These are phyloP conservation scores for Puya raimondii DNA, from an alignment of 176 grass and related monocot species.

Conservation along the genomic window DNA sequence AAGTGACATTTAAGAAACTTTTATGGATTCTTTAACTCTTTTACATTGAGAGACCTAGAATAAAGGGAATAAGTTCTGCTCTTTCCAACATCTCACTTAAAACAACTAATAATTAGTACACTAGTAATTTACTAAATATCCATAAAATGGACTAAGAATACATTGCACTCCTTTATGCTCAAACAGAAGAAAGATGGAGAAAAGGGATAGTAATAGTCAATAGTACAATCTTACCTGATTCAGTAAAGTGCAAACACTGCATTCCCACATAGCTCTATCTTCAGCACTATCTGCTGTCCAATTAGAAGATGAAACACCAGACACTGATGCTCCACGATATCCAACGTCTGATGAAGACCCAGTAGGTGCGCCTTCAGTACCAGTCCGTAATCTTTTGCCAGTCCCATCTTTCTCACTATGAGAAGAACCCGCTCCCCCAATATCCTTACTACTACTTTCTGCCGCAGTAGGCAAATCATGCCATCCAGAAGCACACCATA, in stretches of 20 bases:
- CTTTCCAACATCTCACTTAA: no score
- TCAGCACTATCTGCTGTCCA: conserved; percentile 12
- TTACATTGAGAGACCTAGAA: no score
- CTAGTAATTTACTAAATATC: neutral
- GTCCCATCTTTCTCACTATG: conserved; percentile 14
- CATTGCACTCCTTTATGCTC: neutral
- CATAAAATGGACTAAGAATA: neutral
- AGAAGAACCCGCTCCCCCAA: neutral
- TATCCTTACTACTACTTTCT: neutral
- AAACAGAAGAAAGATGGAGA: conserved; percentile 18
- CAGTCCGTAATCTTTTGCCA: conserved; percentile 6
- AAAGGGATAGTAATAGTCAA: neutral
- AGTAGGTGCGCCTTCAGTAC: conserved; percentile 5
- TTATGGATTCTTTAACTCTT: no score
- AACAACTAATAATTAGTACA: no score
- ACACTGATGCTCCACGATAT: conserved; percentile 12
- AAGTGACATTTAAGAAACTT: no score
- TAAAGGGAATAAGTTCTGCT: no score
- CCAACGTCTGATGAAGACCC: conserved; percentile 11
- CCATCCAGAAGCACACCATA: conserved; percentile 73
- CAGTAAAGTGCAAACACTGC: conserved; percentile 70
- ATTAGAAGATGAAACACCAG: conserved; percentile 33
- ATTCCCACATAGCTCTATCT: conserved; percentile 54
- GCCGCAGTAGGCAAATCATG: conserved; percentile 1
- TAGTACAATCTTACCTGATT: conserved; percentile 49